Percentiles rank a stretch among this genome's conserved stretches.
phyloP scores from a whole-genome alignment of 2,329 filamentous ascomycete genomes.

The Zasmidium angulare region DNA sequence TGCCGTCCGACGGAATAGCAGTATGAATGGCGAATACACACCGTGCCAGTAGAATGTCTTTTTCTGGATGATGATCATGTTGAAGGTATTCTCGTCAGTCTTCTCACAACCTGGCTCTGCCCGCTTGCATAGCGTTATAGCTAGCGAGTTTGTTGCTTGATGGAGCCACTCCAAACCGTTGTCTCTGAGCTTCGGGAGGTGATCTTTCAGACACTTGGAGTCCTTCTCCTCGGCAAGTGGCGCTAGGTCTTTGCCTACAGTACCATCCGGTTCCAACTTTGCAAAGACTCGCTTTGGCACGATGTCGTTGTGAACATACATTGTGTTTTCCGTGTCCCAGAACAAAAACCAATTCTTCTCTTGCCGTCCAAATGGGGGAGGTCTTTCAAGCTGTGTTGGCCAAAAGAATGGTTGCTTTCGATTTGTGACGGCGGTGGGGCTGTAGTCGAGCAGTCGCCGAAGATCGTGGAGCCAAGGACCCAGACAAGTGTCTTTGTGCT shows the following conservation, averaged over 20 bases:
- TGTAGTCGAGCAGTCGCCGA: constrained; percentile 45
- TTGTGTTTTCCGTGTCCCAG: constrained; percentile 50
- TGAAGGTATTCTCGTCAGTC: constrained; percentile 51
- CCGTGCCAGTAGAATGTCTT: constrained; percentile 50
- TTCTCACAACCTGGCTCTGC: constrained; percentile 46
- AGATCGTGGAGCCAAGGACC: constrained; percentile 58
- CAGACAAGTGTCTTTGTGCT: constrained; percentile 55
- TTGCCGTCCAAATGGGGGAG: constrained; percentile 42
- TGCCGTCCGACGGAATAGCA: constrained; percentile 48
- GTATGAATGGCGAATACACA: constrained; percentile 56
- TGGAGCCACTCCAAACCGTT: constrained; percentile 49
- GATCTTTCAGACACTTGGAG: constrained; percentile 47
- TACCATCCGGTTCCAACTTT: constrained; percentile 40
- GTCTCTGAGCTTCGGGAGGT: constrained; percentile 16
- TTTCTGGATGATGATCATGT: constrained; percentile 55
- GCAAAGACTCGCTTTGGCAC: constrained; percentile 51
- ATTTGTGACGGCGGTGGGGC: background rate
- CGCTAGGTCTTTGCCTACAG: constrained; percentile 48
- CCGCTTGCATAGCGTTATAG: constrained; percentile 54
- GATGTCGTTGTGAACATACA: constrained; percentile 56
- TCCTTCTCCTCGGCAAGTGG: constrained; percentile 39
- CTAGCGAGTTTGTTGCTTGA: constrained; percentile 60
- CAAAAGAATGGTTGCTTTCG: constrained; percentile 36
- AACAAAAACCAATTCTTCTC: constrained; percentile 65
- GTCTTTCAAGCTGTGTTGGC: constrained; percentile 53